phyloP scores from a whole-genome alignment of 192 early-diverging fungal species.

The Backusella macrospora region DNA sequence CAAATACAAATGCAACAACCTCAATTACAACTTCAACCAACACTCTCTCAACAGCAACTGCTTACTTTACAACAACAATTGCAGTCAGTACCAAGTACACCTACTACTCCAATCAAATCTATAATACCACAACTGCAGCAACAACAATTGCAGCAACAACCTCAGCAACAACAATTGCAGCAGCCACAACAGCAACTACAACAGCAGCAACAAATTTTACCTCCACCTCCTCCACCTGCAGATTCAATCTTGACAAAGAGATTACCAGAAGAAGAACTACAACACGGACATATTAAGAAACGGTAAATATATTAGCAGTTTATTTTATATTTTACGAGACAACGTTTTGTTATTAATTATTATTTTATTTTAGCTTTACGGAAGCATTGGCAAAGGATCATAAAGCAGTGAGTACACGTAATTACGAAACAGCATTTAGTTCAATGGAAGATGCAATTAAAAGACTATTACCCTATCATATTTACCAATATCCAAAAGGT shows the following conservation, averaged over 20 bases:
- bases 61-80: conserved; percentile 31
- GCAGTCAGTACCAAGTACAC: conserved; percentile 34
- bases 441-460: conserved; percentile 63
- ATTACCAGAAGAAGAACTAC: conserved; percentile 35
- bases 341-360: background rate
- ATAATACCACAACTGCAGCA: background rate
- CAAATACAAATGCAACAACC: background rate
- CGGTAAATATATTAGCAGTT: conserved; percentile 12
- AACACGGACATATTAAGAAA: conserved; percentile 36
- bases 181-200: background rate
- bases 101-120: conserved; percentile 32
- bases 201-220: background rate
- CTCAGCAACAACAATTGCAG: background rate
- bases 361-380: conserved; percentile 34
- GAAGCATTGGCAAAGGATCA: conserved; percentile 59
- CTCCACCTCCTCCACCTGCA: background rate
- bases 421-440: conserved; percentile 65
- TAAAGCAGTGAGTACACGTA: conserved; percentile 37
- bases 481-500: conserved; percentile 67
- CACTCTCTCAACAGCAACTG: background rate
- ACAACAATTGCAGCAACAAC: no score
- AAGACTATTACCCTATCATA: conserved; percentile 73
- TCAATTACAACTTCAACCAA: background rate
- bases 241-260: conserved; percentile 20
- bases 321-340: no score